Evolutionary conservation across 2,329 filamentous ascomycete genomes (phyloP).

Genomic region (Fusarium denticulatum): DNA sequence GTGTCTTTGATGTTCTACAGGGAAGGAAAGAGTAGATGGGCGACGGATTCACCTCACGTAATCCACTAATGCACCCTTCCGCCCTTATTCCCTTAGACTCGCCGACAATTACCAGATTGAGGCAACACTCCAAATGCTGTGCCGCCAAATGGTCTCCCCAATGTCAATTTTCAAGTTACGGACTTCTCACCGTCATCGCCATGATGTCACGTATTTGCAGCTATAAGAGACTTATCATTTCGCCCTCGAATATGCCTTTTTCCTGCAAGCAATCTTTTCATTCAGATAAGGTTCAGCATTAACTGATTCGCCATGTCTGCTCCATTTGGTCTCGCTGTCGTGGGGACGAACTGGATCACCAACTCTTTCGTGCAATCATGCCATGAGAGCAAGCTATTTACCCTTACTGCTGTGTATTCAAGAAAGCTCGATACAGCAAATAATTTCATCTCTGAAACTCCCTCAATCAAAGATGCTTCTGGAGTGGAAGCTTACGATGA

Average conservation of each 20-base stretch:
- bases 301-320: slow-evolving; percentile 9
- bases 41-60: no score
- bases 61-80: neutral
- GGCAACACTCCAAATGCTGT: neutral
- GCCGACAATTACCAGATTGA: neutral
- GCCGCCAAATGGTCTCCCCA: neutral
- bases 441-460: slow-evolving; percentile 22
- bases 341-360: slow-evolving; percentile 38
- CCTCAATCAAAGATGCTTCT: slow-evolving; percentile 15
- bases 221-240: neutral
- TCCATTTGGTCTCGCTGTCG: slow-evolving; percentile 29
- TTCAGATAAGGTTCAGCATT: no score
- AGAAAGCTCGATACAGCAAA: slow-evolving; percentile 28
- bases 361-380: slow-evolving; percentile 33
- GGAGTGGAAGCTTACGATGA: slow-evolving; percentile 9
- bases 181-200: neutral
- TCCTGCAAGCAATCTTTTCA: no score
- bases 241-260: neutral
- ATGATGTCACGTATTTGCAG: neutral
- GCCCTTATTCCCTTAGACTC: neutral
- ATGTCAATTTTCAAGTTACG: neutral
- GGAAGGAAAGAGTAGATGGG: neutral
- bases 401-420: slow-evolving; percentile 27
- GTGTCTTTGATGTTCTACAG: neutral
- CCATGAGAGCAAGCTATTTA: slow-evolving; percentile 27